Evolutionary conservation across 352 stramenopile genomes (phyloP).

Genomic region (Thraustochytrium sp.): DNA sequence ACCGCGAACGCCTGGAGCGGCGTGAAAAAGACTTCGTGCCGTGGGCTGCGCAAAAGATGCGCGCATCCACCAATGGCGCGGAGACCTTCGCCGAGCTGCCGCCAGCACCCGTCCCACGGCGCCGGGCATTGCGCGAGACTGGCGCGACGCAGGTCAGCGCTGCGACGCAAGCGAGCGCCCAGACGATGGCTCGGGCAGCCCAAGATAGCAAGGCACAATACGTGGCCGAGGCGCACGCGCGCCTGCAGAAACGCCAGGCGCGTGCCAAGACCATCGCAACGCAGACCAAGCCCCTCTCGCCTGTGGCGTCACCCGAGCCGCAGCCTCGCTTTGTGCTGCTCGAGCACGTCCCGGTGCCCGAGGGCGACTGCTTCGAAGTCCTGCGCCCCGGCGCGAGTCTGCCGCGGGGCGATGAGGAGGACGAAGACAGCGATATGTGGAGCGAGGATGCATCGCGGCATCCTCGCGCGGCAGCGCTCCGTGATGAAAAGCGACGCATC

Average conservation of each 20-base stretch:
- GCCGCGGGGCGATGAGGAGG: not conserved
- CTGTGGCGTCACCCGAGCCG: not conserved
- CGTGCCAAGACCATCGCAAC: not conserved
- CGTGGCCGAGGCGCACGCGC: not conserved
- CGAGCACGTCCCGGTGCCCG: not conserved
- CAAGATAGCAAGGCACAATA: not conserved
- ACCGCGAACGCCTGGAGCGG: not conserved
- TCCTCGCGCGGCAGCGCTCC: not conserved
- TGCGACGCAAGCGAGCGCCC: not conserved
- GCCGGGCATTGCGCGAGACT: not conserved
- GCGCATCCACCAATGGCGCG: not conserved
- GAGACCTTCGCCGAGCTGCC: not conserved
- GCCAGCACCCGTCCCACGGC: not conserved
- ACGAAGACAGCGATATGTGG: not conserved
- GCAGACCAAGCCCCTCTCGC: not conserved
- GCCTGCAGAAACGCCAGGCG: not conserved
- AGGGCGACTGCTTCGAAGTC: not conserved
- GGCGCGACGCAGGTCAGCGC: not conserved
- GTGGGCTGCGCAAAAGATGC: not conserved
- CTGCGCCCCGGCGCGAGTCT: not conserved
- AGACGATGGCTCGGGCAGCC: not conserved
- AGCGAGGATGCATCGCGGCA: not conserved
- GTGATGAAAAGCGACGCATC: not conserved
- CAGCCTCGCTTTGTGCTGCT: not conserved
- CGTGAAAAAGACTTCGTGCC: not conserved